Evolutionary conservation across 2,329 filamentous ascomycete genomes (phyloP).

Genomic region (Rutstroemia sydowiana): DNA sequence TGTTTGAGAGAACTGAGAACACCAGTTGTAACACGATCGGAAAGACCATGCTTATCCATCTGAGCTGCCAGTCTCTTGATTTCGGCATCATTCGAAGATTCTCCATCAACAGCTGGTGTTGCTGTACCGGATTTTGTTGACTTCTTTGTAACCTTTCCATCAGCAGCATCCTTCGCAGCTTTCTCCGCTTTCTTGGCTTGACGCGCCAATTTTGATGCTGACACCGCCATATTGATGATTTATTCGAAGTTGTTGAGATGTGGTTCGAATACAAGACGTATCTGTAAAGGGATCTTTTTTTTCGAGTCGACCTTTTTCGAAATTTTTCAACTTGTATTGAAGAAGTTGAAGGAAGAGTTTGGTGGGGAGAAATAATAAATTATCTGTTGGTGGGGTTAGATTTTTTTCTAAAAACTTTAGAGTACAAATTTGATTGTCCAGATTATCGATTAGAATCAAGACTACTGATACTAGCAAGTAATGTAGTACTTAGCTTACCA

Average conservation of each 20-base stretch:
- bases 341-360: too few species aligned
- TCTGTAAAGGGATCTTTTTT: background rate
- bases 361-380: background rate
- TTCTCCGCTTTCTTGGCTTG: slow-evolving; percentile 64
- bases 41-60: slow-evolving; percentile 93
- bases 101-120: too few species aligned
- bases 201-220: slow-evolving; percentile 64
- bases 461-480: too few species aligned
- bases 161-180: slow-evolving; percentile 39
- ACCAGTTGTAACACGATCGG: slow-evolving; percentile 96
- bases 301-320: slow-evolving; percentile 8
- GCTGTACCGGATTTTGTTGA: slow-evolving; percentile 55
- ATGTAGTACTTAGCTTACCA: too few species aligned
- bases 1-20: slow-evolving; percentile 78
- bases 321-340: slow-evolving; percentile 4
- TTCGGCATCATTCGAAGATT: slow-evolving; percentile 69
- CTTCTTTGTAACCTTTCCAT: slow-evolving; percentile 73
- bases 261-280: background rate
- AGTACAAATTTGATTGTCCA: background rate
- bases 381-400: background rate
- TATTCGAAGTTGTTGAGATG: slow-evolving; percentile 13
- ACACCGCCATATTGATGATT: slow-evolving; percentile 47
- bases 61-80: slow-evolving; percentile 85
- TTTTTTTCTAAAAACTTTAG: too few species aligned
- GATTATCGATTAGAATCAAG: background rate